These are phyloP conservation scores for Ganoderma lingzhi DNA, from an alignment of 1,284 basidiomycete species.

Conservation along the genomic window DNA sequence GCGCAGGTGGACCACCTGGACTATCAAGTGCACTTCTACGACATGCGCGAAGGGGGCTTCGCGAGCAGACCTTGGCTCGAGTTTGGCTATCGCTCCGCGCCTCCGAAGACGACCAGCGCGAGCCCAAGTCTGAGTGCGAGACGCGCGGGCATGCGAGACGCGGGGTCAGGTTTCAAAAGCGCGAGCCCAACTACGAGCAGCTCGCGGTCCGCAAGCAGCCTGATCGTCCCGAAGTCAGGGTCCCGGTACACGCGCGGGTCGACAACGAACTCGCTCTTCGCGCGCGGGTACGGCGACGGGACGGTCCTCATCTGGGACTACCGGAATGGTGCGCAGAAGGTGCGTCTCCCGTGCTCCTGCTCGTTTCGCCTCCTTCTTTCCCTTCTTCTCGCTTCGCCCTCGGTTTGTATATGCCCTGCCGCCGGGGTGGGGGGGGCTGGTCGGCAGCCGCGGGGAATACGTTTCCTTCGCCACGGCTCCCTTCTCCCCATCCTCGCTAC, in stretches of 20 bases:
- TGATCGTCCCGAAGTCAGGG: conserved; percentile 22
- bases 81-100: conserved; percentile 51
- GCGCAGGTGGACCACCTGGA: conserved; percentile 57
- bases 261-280: conserved; percentile 49
- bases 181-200: conserved; percentile 30
- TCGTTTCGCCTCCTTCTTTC: conserved; percentile 1
- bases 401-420: conserved; percentile 11
- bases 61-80: conserved; percentile 49
- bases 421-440: neutral
- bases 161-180: neutral
- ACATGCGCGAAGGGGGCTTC: conserved; percentile 50
- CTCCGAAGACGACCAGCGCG: conserved; percentile 38
- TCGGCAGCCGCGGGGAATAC: conserved; percentile 4
- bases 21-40: conserved; percentile 56
- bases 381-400: conserved; percentile 6
- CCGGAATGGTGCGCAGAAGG: conserved; percentile 49
- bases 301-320: conserved; percentile 58
- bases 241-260: conserved; percentile 40
- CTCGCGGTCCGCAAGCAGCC: conserved; percentile 19
- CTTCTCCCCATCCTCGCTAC: conserved; percentile 11
- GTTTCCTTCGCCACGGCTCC: conserved; percentile 10
- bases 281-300: conserved; percentile 55
- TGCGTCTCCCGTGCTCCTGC: conserved; percentile 36
- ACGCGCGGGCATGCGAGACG: neutral
- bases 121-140: neutral